Percentiles rank a stretch among this genome's conserved stretches.
Evolutionary conservation across 164 flowering plant species (phyloP).

Genomic region (Litsea cubeba): DNA sequence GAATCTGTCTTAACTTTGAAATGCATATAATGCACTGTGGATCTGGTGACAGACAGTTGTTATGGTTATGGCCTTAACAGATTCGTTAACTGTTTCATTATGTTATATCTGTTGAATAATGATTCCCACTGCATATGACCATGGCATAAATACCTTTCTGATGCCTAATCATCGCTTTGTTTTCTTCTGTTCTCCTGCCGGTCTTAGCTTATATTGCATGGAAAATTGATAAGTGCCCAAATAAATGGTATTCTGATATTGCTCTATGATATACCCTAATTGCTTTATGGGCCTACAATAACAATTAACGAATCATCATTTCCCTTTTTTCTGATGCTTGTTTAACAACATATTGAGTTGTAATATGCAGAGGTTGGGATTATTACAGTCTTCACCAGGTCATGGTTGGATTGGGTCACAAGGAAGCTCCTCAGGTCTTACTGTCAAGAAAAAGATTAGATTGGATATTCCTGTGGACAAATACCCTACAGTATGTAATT

Average conservation of each 20-base stretch:
- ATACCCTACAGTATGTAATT: conserved; percentile 46
- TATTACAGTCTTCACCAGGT: conserved; percentile 53
- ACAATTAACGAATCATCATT: background rate
- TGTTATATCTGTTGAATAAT: background rate
- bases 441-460: conserved; percentile 81
- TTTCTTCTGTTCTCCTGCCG: background rate
- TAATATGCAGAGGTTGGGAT: conserved; percentile 61
- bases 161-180: background rate
- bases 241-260: background rate
- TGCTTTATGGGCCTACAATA: background rate
- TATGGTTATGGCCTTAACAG: too few species aligned
- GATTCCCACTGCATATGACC: background rate
- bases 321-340: background rate
- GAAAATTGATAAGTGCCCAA: background rate
- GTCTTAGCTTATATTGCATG: background rate
- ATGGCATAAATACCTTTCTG: background rate
- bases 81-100: too few species aligned
- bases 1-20: background rate
- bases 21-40: too few species aligned
- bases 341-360: conserved; percentile 14
- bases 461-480: conserved; percentile 47
- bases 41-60: too few species aligned
- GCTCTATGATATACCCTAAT: background rate
- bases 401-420: conserved; percentile 87
- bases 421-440: conserved; percentile 75